phyloP scores from a whole-genome alignment of 225 moss, liverwort and hornwort genomes.

The Marchantia paleacea region DNA sequence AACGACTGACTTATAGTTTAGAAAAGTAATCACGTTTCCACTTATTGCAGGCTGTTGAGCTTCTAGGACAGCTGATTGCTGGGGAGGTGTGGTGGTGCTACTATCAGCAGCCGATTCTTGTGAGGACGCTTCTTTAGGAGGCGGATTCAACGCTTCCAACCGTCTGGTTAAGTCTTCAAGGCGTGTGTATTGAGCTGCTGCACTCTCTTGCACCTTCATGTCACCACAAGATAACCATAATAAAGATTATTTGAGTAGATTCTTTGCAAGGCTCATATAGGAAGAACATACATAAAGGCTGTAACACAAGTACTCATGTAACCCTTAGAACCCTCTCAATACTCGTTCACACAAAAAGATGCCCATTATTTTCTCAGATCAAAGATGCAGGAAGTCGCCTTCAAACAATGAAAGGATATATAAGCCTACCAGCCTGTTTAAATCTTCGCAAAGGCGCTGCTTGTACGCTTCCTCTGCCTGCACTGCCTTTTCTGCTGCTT shows the following conservation, averaged over 20 bases:
- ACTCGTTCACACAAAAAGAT: too few species aligned
- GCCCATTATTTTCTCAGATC: too few species aligned
- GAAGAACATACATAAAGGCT: background rate
- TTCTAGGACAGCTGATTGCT: slow-evolving; percentile 38
- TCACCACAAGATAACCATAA: background rate
- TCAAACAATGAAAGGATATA: too few species aligned
- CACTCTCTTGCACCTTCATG: slow-evolving; percentile 94
- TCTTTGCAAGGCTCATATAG: background rate
- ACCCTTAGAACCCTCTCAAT: too few species aligned
- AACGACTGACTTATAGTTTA: background rate
- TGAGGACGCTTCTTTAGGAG: slow-evolving; percentile 58
- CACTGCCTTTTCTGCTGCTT: slow-evolving; percentile 70
- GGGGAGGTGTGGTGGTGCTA: slow-evolving; percentile 38
- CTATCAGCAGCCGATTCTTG: slow-evolving; percentile 45
- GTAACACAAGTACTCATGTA: too few species aligned
- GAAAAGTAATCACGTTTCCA: slow-evolving; percentile 21
- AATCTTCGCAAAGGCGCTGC: slow-evolving; percentile 79
- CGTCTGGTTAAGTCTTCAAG: slow-evolving; percentile 86
- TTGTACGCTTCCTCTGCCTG: slow-evolving; percentile 77
- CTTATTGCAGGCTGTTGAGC: slow-evolving; percentile 36
- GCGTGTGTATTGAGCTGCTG: slow-evolving; percentile 84
- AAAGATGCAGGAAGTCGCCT: too few species aligned
- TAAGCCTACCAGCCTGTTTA: slow-evolving; percentile 80
- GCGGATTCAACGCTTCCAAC: slow-evolving; percentile 87
- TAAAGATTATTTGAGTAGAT: too few species aligned